Evolutionary conservation across 2,329 filamentous ascomycete species (phyloP), one percentile per base, ranked within the genome.

Genomic region (Aspergillus spinulosporus): DNA sequence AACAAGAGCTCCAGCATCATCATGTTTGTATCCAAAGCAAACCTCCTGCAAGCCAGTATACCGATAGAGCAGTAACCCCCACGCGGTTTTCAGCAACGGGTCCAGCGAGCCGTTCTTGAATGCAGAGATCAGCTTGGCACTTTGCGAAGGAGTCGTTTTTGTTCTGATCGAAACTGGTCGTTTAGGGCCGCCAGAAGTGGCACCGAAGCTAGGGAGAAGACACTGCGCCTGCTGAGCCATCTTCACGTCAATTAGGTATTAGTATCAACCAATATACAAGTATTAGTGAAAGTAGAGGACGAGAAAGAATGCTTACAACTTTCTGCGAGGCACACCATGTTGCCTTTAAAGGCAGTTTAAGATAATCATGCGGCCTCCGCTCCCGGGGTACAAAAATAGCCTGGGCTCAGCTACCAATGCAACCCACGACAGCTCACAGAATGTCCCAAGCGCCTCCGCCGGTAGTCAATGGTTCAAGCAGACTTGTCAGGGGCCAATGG

Each of bases 31-130:
- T 26, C 77, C 79, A 65, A 80, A 82, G 26, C 76, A 70, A 5
- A 80, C 74, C 60, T 81, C 76, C 48, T 79, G 72, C 12, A 74
- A 74, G 1, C 72, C 74, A n/a, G 77, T 76, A 59, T 80, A 80
- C 45, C 72, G 74, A 37, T 75, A 69, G 5, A 80, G 63, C 2
- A 80, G 66, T 40, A 81, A 58, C 1, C 72, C 77, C 78, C 78
- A 81, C 6, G 77, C 74, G 8, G 76, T 72, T 31, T 74, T 72
- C 49, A 81, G 55, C 28, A 70, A 48, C 5, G 64, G 56, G 28
- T 63, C 61, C 42, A 72, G 52, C 40, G 65, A 56, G 2, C 61
- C 62, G 54, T 67, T 61, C 4, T 66, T 57, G 62, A 62, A 71
- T 56, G 68, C 67, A 52, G 68, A 66, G 59, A 70, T 63, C 59